These are phyloP conservation scores for Miscanthus sacchariflorus DNA, from an alignment of 202 grass and related monocot genomes.

Conservation along the genomic window DNA sequence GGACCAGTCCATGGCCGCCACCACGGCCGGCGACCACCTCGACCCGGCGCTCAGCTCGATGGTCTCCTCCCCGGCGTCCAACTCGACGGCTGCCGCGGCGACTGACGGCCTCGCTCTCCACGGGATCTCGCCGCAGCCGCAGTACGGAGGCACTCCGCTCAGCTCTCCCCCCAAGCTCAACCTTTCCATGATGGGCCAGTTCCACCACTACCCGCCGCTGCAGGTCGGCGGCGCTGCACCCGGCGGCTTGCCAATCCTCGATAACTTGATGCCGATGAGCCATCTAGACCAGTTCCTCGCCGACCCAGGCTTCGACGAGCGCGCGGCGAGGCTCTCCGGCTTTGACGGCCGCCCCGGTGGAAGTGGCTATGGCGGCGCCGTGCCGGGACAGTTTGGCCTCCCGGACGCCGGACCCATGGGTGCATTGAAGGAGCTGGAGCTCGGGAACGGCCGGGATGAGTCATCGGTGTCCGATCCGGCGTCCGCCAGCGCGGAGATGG, in stretches of 20 bases:
- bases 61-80: conserved; percentile 70
- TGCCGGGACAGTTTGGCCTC: conserved; percentile 62
- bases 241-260: conserved; percentile 56
- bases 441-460: conserved; percentile 70
- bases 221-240: conserved; percentile 42
- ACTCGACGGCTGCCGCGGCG: conserved; percentile 58
- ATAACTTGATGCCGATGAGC: conserved; percentile 64
- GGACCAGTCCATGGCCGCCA: conserved; percentile 81
- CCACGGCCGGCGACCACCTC: conserved; percentile 53
- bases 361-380: conserved; percentile 34
- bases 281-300: conserved; percentile 82
- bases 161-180: conserved; percentile 79
- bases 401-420: conserved; percentile 49
- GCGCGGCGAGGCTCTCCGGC: conserved; percentile 70
- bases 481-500: conserved; percentile 58
- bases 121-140: conserved; percentile 72
- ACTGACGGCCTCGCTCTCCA: conserved; percentile 55
- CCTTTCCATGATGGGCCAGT: conserved; percentile 75
- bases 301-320: conserved; percentile 71
- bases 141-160: conserved; percentile 62
- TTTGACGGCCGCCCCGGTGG: conserved; percentile 57
- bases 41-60: conserved; percentile 71
- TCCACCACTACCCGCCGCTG: conserved; percentile 52
- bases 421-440: conserved; percentile 65
- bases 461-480: conserved; percentile 94